Percentiles rank a stretch among this genome's conserved stretches.
These are phyloP conservation scores for Penicillium diatomitis DNA, from an alignment of 495 filamentous ascomycete genomes.

Conservation along the genomic window DNA sequence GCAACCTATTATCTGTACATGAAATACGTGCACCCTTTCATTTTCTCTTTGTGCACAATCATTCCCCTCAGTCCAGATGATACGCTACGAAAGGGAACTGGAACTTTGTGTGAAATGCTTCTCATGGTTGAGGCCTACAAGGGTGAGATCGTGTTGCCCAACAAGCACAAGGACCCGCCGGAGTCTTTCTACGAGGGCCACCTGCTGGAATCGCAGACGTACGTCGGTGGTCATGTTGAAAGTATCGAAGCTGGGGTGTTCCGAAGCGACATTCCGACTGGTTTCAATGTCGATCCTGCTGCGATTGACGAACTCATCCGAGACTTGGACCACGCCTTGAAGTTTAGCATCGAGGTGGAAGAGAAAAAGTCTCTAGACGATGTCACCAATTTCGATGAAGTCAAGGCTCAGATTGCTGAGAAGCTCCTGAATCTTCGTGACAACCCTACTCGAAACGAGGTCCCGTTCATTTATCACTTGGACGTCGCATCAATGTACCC, in stretches of 20 bases:
- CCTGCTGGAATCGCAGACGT: constrained; percentile 90
- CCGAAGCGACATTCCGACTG: constrained; percentile 85
- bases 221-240: constrained; percentile 97
- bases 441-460: constrained; percentile 71
- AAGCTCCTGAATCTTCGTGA: constrained; percentile 65
- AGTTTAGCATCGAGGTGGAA: constrained; percentile 87
- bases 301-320: constrained; percentile 81
- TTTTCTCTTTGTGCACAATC: constrained; percentile 97
- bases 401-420: constrained; percentile 73
- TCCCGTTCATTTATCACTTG: constrained; percentile 92
- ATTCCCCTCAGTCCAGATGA: constrained; percentile 89
- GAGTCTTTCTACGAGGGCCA: constrained; percentile 97
- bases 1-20: constrained; percentile 99
- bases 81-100: constrained; percentile 87
- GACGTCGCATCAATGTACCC: constrained; percentile 99
- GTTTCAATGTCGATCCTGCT: constrained; percentile 77
- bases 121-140: constrained; percentile 97
- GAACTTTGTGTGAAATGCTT: constrained; percentile 96
- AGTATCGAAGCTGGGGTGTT: constrained; percentile 99
- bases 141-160: constrained; percentile 84
- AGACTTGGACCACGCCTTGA: constrained; percentile 84
- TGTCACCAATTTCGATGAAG: constrained; percentile 84
- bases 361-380: constrained; percentile 91
- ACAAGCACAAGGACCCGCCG: constrained; percentile 86
- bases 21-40: constrained; percentile 99